Evolutionary conservation across 495 filamentous ascomycete genomes (phyloP).

Genomic region (Trichoderma gamsii): DNA sequence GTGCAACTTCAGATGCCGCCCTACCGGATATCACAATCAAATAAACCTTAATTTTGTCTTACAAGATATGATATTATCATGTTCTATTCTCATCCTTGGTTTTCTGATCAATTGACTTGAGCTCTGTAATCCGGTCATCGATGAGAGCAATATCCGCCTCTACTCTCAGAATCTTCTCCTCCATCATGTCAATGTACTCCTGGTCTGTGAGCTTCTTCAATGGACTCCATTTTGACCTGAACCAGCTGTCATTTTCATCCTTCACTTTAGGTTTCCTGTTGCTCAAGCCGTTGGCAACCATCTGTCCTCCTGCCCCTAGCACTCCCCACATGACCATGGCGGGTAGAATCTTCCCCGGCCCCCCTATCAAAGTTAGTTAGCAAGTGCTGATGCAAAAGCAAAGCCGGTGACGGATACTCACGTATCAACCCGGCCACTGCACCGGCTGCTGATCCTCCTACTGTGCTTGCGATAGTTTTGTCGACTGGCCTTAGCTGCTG

Average conservation of each 20-base stretch:
- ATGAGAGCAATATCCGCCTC: slow-evolving; percentile 76
- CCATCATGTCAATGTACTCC: slow-evolving; percentile 65
- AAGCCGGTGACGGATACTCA: slow-evolving; percentile 34
- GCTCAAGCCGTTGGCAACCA: slow-evolving; percentile 6
- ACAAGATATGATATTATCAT: background rate
- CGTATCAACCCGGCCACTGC: slow-evolving; percentile 58
- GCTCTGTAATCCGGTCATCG: slow-evolving; percentile 63
- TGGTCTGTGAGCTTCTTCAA: slow-evolving; percentile 65
- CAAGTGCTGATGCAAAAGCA: background rate
- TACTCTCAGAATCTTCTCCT: slow-evolving; percentile 64
- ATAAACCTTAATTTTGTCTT: background rate
- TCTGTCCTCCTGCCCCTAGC: slow-evolving; percentile 5
- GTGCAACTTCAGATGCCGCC: background rate
- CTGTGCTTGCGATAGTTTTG: slow-evolving; percentile 54
- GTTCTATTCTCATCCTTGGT: background rate
- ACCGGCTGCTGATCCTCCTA: slow-evolving; percentile 67
- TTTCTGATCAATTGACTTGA: background rate
- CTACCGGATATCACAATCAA: background rate
- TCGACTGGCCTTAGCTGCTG: slow-evolving; percentile 49
- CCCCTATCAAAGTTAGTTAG: slow-evolving; percentile 27
- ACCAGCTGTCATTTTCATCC: slow-evolving; percentile 22
- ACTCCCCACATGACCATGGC: slow-evolving; percentile 53
- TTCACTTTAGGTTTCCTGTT: background rate
- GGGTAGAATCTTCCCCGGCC: slow-evolving; percentile 43
- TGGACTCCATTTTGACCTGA: slow-evolving; percentile 68